phyloP scores from a whole-genome alignment of 176 grass and related monocot genomes.

The Aegilops tauschii region DNA sequence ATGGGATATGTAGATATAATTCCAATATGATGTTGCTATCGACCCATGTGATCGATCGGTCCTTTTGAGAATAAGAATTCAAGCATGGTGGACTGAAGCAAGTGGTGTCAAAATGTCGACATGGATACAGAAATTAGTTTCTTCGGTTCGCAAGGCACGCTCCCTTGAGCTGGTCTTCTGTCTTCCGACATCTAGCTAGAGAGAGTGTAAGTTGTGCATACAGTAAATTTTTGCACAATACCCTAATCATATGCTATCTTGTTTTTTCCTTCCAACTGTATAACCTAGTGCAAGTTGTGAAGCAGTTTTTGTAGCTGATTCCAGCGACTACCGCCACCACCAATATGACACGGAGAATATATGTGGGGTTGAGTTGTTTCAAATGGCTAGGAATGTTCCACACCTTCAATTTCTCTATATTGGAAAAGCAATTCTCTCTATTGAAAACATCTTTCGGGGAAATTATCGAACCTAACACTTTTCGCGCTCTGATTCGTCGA shows the following conservation, averaged over 20 bases:
- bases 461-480: slow-evolving; percentile 51
- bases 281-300: background rate
- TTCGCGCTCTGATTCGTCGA: slow-evolving; percentile 51
- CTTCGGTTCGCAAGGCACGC: background rate
- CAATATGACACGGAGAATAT: slow-evolving; percentile 24
- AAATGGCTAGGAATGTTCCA: slow-evolving; percentile 39
- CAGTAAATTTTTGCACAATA: background rate
- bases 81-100: slow-evolving; percentile 7
- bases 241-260: background rate
- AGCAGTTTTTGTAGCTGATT: slow-evolving; percentile 9
- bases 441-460: background rate
- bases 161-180: background rate
- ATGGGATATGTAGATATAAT: slow-evolving; percentile 15
- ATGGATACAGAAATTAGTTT: background rate
- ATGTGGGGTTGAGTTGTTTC: slow-evolving; percentile 43
- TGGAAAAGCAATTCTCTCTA: slow-evolving; percentile 11
- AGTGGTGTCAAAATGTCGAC: slow-evolving; percentile 35
- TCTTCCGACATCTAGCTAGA: background rate
- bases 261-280: background rate
- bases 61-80: slow-evolving; percentile 32
- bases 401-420: slow-evolving; percentile 13
- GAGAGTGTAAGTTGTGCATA: background rate
- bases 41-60: slow-evolving; percentile 36
- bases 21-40: slow-evolving; percentile 27
- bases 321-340: slow-evolving; percentile 3